Conservation (phyloP, 2,329 filamentous ascomycete genomes). For the Botrytis fragariae region DNA sequence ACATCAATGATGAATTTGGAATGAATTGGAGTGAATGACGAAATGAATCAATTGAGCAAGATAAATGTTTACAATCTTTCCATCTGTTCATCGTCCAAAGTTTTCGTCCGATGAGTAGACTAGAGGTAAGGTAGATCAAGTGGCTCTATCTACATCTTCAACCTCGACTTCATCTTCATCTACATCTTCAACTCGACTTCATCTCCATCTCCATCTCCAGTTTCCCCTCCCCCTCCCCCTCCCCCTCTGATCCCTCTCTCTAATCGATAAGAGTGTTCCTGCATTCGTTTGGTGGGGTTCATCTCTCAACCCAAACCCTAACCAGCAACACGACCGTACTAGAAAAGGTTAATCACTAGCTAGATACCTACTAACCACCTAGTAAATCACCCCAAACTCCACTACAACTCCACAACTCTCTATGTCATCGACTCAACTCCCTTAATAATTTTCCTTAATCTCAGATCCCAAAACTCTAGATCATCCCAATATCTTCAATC, state of each 20-base stretch:
- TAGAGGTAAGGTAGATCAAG: background rate
- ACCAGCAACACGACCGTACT: background rate
- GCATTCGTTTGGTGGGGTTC: background rate
- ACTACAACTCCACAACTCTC: background rate
- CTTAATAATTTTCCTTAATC: background rate
- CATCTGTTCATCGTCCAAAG: background rate
- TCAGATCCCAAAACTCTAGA: background rate
- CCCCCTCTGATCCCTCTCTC: background rate
- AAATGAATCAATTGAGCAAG: background rate
- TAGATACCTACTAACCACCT: no score
- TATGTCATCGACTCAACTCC: background rate
- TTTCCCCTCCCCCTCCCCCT: background rate
- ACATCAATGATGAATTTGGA: background rate
- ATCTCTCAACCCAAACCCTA: background rate
- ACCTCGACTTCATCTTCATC: no score
- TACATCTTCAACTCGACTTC: background rate
- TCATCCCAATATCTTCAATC: background rate
- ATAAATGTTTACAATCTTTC: background rate
- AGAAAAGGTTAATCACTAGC: background rate
- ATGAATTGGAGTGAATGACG: background rate
- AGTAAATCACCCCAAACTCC: background rate
- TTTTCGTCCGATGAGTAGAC: background rate
- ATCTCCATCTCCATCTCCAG: background rate
- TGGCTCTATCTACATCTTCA: background rate
- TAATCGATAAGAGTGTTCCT: background rate